Evolutionary conservation across 768 basidiomycete species (phyloP).

Genomic region (Leucocoprinus leucothites): DNA sequence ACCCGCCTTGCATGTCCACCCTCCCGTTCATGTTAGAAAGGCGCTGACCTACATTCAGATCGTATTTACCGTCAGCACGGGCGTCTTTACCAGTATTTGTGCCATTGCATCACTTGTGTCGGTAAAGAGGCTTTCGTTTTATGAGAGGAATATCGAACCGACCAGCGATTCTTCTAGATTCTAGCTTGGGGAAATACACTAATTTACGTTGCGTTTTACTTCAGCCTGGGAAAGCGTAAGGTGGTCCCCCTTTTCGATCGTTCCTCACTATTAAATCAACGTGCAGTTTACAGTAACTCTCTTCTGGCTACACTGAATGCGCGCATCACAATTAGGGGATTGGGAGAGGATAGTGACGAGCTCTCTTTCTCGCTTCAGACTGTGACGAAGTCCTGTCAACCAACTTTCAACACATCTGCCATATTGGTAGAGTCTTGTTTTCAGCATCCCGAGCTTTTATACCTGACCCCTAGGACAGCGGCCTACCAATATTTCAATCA

Average conservation of each 20-base stretch:
- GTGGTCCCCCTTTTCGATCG: conserved; percentile 14
- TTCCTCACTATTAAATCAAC: conserved; percentile 1
- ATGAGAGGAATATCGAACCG: background rate
- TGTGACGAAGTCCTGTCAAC: conserved; percentile 34
- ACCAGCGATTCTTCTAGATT: conserved; percentile 30
- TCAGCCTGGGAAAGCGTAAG: conserved; percentile 48
- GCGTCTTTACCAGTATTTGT: conserved; percentile 30
- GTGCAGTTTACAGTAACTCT: conserved; percentile 51
- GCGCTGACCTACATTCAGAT: conserved; percentile 30
- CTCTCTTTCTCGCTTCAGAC: conserved; percentile 45
- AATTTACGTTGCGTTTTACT: conserved; percentile 58
- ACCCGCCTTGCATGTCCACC: conserved; percentile 37
- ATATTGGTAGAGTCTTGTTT: conserved; percentile 17
- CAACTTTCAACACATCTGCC: conserved; percentile 28
- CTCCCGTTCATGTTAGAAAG: background rate
- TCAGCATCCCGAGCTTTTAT: conserved; percentile 2
- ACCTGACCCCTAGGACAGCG: conserved; percentile 22
- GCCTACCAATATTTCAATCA: conserved; percentile 57
- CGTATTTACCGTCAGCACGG: conserved; percentile 54
- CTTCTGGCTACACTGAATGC: conserved; percentile 53
- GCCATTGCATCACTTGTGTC: conserved; percentile 32
- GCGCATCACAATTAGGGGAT: conserved; percentile 37
- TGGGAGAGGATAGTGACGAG: conserved; percentile 44
- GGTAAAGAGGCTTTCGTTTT: conserved; percentile 16
- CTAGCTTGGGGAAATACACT: conserved; percentile 45